Conservation (phyloP, 352 stramenopile species). For the Pythium insidiosum region DNA sequence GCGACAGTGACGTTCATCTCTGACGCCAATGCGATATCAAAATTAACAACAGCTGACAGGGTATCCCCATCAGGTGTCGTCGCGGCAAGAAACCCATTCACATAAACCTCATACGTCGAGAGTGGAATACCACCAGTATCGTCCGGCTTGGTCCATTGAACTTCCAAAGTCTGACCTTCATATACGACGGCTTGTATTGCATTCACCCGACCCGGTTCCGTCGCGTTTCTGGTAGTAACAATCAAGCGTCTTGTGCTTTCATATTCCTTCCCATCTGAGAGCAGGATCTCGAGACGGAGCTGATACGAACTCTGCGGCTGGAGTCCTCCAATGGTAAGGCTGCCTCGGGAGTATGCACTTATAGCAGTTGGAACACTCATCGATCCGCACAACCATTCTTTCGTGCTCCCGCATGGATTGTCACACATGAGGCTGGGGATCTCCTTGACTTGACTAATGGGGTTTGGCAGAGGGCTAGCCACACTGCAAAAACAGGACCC, state of each 20-base stretch:
- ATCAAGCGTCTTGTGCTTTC: slow-evolving; percentile 17
- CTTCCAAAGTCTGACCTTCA: slow-evolving; percentile 19
- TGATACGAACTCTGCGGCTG: slow-evolving; percentile 23
- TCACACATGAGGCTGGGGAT: slow-evolving; percentile 15
- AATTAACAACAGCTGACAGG: slow-evolving; percentile 16
- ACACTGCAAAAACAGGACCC: slow-evolving; percentile 36
- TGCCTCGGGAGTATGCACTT: slow-evolving; percentile 22
- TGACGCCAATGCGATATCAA: not conserved
- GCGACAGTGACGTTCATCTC: slow-evolving; percentile 19
- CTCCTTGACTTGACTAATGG: slow-evolving; percentile 12
- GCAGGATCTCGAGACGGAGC: slow-evolving; percentile 21
- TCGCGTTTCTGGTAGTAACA: slow-evolving; percentile 21
- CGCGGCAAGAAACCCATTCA: slow-evolving; percentile 28
- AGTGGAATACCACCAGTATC: slow-evolving; percentile 35
- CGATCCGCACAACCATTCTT: slow-evolving; percentile 11
- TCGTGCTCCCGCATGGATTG: not conserved
- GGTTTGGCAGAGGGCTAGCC: too few species aligned
- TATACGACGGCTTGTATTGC: slow-evolving; percentile 21
- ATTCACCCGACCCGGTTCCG: slow-evolving; percentile 25
- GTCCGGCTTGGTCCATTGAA: slow-evolving; percentile 32
- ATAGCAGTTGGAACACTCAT: slow-evolving; percentile 9
- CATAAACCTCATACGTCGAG: slow-evolving; percentile 28
- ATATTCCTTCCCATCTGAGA: slow-evolving; percentile 21
- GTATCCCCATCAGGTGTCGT: slow-evolving; percentile 16
- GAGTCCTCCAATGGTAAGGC: slow-evolving; percentile 27